phyloP scores from a whole-genome alignment of 1,284 basidiomycete species.

The Boletus hoseneyae region DNA sequence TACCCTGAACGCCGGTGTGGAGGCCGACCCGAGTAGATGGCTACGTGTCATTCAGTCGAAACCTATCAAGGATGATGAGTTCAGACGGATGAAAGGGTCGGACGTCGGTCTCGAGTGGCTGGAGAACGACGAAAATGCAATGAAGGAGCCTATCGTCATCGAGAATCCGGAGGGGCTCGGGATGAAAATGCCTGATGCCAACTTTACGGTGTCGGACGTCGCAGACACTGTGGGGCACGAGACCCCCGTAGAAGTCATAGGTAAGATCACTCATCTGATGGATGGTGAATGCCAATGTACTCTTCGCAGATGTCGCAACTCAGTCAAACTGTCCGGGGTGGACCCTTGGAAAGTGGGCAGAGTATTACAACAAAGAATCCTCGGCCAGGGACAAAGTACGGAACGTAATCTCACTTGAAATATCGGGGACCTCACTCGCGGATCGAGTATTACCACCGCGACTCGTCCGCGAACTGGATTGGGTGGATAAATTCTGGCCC shows the following conservation, averaged over 20 bases:
- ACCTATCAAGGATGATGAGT: conserved; percentile 54
- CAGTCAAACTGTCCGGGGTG: conserved; percentile 81
- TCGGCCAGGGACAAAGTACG: conserved; percentile 76
- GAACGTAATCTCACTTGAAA: conserved; percentile 88
- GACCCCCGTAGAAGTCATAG: conserved; percentile 84
- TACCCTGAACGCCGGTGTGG: conserved; percentile 60
- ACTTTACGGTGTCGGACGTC: conserved; percentile 76
- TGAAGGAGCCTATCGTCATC: conserved; percentile 76
- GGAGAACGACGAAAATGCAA: conserved; percentile 60
- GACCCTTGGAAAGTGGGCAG: conserved; percentile 88
- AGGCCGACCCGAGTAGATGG: conserved; percentile 66
- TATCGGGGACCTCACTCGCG: conserved; percentile 74
- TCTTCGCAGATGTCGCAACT: conserved; percentile 68
- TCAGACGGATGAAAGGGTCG: conserved; percentile 62
- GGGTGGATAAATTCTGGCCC: conserved; percentile 97
- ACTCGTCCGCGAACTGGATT: conserved; percentile 87
- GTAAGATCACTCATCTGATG: conserved; percentile 40
- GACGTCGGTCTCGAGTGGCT: conserved; percentile 73
- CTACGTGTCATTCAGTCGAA: conserved; percentile 64
- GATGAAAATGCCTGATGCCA: conserved; percentile 76
- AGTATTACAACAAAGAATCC: conserved; percentile 73
- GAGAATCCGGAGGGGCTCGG: conserved; percentile 74
- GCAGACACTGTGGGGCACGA: conserved; percentile 77
- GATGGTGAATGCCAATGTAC: conserved; percentile 5
- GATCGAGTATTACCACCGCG: conserved; percentile 79